Conservation (phyloP, 2,329 filamentous ascomycete species). For the Sarocladiaceae sp. region DNA sequence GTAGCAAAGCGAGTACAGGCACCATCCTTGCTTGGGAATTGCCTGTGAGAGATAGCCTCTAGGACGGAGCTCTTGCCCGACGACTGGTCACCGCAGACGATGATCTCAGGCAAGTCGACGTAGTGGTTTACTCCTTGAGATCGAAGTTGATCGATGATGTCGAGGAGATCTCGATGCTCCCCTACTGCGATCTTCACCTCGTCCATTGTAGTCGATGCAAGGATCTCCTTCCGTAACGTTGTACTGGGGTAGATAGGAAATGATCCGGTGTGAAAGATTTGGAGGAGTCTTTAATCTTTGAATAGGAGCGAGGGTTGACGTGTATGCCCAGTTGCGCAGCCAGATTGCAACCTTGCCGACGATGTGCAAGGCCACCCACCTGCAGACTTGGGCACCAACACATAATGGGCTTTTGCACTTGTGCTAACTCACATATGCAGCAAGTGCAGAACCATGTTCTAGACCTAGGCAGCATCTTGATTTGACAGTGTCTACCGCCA, state of each 20-base stretch:
- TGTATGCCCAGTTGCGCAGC: too few species aligned
- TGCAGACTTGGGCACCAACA: conserved; percentile 14
- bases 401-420: conserved; percentile 11
- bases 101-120: conserved; percentile 39
- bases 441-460: too few species aligned
- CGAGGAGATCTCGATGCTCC: conserved; percentile 30
- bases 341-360: conserved; percentile 9
- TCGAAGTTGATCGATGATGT: conserved; percentile 32
- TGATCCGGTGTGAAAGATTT: too few species aligned
- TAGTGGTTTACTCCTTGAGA: conserved; percentile 28
- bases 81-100: conserved; percentile 57
- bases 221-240: too few species aligned
- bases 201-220: neutral
- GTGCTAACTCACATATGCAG: too few species aligned
- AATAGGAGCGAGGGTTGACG: too few species aligned
- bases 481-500: too few species aligned
- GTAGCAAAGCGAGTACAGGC: conserved; percentile 59
- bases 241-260: too few species aligned
- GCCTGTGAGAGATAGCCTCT: conserved; percentile 56
- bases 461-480: too few species aligned
- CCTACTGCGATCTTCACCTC: neutral
- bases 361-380: conserved; percentile 14
- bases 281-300: too few species aligned
- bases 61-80: conserved; percentile 60
- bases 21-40: conserved; percentile 51